Evolutionary conservation across 2,329 filamentous ascomycete genomes (phyloP).

Genomic region (Orbilia blumenaviensis): DNA sequence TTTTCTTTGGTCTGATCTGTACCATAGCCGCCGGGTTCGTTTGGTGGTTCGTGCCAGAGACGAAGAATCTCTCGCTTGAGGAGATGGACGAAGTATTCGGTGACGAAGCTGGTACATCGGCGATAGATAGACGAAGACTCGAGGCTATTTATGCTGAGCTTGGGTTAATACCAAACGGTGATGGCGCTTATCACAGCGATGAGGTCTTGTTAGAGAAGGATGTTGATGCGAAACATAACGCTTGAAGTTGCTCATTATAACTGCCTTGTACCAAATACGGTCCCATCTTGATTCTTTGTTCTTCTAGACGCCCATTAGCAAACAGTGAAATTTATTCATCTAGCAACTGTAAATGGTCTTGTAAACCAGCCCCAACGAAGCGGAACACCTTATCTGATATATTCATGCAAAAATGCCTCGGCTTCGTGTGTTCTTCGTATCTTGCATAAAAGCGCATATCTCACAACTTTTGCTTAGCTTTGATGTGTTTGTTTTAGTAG

Average conservation of each 20-base stretch:
- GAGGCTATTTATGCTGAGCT: conserved; percentile 37
- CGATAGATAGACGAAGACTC: conserved; percentile 46
- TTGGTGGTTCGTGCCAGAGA: conserved; percentile 69
- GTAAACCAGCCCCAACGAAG: too few species aligned
- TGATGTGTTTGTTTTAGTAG: too few species aligned
- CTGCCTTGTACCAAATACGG: too few species aligned
- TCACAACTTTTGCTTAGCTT: too few species aligned
- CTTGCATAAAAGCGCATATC: too few species aligned
- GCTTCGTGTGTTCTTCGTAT: too few species aligned
- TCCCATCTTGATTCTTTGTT: background rate
- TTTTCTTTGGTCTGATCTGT: conserved; percentile 70
- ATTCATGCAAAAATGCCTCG: too few species aligned
- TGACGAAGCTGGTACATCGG: conserved; percentile 57
- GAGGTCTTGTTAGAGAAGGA: conserved; percentile 37
- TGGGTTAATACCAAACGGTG: conserved; percentile 26
- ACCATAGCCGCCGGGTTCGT: conserved; percentile 66
- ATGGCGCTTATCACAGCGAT: conserved; percentile 25
- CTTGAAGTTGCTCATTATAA: background rate
- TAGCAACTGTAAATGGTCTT: too few species aligned
- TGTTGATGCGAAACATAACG: conserved; percentile 35
- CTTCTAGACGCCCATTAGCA: too few species aligned
- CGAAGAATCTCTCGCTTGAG: conserved; percentile 67
- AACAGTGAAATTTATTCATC: too few species aligned
- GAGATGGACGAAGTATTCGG: conserved; percentile 66
- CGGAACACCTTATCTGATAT: too few species aligned